Percentiles rank a stretch among this genome's conserved stretches.
These are phyloP conservation scores for Coelastrella sp. DNA, from an alignment of 139 green algal species.

Conservation along the genomic window DNA sequence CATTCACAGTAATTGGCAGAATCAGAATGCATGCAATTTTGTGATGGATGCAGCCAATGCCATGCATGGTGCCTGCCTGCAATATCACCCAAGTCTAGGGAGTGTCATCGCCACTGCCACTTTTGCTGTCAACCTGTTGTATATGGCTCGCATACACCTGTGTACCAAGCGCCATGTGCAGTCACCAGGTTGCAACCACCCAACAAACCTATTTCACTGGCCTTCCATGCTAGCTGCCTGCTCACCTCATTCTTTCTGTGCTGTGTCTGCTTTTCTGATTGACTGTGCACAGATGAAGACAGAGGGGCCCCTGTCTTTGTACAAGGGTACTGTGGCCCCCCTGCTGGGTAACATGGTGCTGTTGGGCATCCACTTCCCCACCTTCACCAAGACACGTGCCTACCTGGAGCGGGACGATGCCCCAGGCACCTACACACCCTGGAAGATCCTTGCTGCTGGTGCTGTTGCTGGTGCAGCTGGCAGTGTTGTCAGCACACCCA, in stretches of 20 bases:
- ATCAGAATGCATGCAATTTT: not conserved
- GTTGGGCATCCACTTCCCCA: constrained; percentile 61
- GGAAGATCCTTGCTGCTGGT: constrained; percentile 51
- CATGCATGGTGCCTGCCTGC: not conserved
- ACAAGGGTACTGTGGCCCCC: constrained; percentile 55
- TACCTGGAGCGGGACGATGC: constrained; percentile 41
- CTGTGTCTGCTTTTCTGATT: not conserved
- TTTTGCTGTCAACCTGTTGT: no score
- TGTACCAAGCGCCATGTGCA: not conserved
- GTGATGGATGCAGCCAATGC: not conserved
- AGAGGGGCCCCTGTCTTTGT: constrained; percentile 50
- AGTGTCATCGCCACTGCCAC: no score
- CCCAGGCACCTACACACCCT: constrained; percentile 40
- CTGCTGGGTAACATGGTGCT: constrained; percentile 63
- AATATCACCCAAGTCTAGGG: no score
- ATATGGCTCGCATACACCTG: not conserved
- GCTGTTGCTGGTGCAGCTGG: constrained; percentile 51
- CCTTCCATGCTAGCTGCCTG: not conserved
- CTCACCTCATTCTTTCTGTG: not conserved
- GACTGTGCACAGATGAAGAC: constrained; percentile 34
- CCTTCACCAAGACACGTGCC: constrained; percentile 45
- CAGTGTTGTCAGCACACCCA: constrained; percentile 48
- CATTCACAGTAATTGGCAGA: not conserved
- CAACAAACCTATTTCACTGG: not conserved
- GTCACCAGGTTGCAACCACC: not conserved